Evolutionary conservation across 441 rosid genomes (phyloP).

Genomic region (Raphanus hybrid): DNA sequence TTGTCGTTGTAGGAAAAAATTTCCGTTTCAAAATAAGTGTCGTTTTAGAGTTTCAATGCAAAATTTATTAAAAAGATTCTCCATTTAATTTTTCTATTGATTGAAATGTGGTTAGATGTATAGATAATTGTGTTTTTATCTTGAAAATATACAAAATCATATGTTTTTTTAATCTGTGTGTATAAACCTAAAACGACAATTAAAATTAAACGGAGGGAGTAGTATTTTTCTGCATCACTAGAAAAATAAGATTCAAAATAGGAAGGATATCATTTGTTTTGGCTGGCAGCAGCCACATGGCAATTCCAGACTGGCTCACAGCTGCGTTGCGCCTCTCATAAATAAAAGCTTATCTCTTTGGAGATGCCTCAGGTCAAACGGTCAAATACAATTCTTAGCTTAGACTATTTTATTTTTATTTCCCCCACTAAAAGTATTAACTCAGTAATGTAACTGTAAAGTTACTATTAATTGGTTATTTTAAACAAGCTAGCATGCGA

Average conservation of each 20-base stretch:
- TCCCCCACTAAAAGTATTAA: background rate
- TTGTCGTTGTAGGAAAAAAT: too few relatives aligned
- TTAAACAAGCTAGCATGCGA: conserved; percentile 34
- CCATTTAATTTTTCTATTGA: too few relatives aligned
- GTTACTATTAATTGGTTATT: conserved; percentile 10
- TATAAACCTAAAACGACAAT: too few relatives aligned
- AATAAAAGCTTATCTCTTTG: conserved; percentile 36
- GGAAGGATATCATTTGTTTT: conserved; percentile 26
- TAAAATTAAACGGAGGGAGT: background rate
- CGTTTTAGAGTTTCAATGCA: too few relatives aligned
- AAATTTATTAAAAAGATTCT: too few relatives aligned
- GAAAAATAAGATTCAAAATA: conserved; percentile 9
- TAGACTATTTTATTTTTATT: background rate
- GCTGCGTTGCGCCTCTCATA: conserved; percentile 36
- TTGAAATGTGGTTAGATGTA: too few relatives aligned
- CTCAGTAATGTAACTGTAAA: conserved; percentile 28
- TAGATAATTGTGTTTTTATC: too few relatives aligned
- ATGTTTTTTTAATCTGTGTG: too few relatives aligned
- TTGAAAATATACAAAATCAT: too few relatives aligned
- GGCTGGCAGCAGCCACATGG: conserved; percentile 36
- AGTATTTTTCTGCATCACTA: background rate
- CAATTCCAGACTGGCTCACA: conserved; percentile 2
- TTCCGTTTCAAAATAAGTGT: too few relatives aligned
- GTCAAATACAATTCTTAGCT: conserved; percentile 30
- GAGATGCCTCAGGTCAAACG: conserved; percentile 33